phyloP scores from a whole-genome alignment of 805 yeast genomes.

The Ogataea thermomethanolica region DNA sequence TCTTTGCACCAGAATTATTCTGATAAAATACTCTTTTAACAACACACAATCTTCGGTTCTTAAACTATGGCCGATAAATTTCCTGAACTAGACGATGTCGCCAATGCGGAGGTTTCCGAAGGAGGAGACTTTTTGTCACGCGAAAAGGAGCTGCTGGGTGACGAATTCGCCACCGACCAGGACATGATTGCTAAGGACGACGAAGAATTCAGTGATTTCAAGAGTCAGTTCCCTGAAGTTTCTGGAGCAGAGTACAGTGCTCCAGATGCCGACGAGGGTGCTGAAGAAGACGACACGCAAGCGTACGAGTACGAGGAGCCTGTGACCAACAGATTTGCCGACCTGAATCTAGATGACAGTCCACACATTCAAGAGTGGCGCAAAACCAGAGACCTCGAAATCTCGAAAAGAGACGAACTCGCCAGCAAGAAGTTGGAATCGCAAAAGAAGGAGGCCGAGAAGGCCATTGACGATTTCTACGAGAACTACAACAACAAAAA shows the following conservation, averaged over 20 bases:
- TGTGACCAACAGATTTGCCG: conserved; percentile 40
- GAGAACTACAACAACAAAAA: conserved; percentile 84
- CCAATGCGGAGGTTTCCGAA: conserved; percentile 31
- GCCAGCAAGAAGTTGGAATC: conserved; percentile 61
- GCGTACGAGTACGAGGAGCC: conserved; percentile 20
- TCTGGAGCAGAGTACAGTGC: conserved; percentile 17
- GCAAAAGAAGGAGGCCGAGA: conserved; percentile 70
- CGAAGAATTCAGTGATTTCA: conserved; percentile 55
- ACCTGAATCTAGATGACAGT: conserved; percentile 44
- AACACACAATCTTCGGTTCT: conserved; percentile 2
- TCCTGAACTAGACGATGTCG: conserved; percentile 60
- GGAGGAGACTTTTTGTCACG: conserved; percentile 56
- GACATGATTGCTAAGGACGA: conserved; percentile 45
- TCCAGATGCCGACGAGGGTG: conserved; percentile 7
- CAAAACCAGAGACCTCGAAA: conserved; percentile 73
- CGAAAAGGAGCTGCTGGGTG: conserved; percentile 66
- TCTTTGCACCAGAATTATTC: conserved; percentile 1
- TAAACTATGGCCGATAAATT: conserved; percentile 65
- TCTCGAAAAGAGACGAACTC: conserved; percentile 72
- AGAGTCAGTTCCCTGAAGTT: conserved; percentile 62
- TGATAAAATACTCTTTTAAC: conserved; percentile 1
- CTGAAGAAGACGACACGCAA: conserved; percentile 7
- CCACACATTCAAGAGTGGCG: conserved; percentile 74
- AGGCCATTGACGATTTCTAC: conserved; percentile 86
- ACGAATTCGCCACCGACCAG: conserved; percentile 64